These are phyloP conservation scores for Collybia sp. DNA, from an alignment of 768 basidiomycete species.

Conservation along the genomic window DNA sequence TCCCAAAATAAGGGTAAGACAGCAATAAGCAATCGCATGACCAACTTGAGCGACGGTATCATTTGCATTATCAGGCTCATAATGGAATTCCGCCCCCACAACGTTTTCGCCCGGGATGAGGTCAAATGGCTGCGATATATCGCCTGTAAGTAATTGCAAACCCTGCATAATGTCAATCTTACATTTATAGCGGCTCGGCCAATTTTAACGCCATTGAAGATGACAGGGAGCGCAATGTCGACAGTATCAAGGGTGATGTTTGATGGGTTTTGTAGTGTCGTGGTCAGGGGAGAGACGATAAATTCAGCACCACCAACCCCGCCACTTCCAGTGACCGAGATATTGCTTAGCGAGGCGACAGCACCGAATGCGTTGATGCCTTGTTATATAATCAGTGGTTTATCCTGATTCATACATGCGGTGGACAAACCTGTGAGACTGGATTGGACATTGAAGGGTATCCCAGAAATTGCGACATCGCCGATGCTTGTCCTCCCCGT, in stretches of 20 bases:
- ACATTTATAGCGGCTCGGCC: constrained; percentile 59
- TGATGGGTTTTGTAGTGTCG: constrained; percentile 60
- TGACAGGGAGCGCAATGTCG: constrained; percentile 52
- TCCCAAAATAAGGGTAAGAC: not conserved
- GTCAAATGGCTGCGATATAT: constrained; percentile 38
- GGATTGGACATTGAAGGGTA: constrained; percentile 59
- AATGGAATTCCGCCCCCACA: constrained; percentile 59
- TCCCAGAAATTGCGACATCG: constrained; percentile 58
- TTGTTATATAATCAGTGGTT: constrained; percentile 11
- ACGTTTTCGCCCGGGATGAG: constrained; percentile 54
- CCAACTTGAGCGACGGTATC: constrained; percentile 56
- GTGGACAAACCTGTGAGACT: constrained; percentile 40
- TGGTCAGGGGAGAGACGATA: constrained; percentile 52
- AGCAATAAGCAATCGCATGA: not conserved
- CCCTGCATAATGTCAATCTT: constrained; percentile 13
- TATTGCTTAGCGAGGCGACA: constrained; percentile 46
- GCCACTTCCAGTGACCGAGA: constrained; percentile 61
- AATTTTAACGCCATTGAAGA: constrained; percentile 49
- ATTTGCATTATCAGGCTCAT: constrained; percentile 59
- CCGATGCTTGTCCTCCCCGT: constrained; percentile 60
- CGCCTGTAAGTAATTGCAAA: not conserved
- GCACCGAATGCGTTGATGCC: constrained; percentile 60
- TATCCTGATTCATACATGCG: not conserved
- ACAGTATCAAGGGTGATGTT: constrained; percentile 60
- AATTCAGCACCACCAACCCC: constrained; percentile 57